Conservation (phyloP, 2,329 filamentous ascomycete genomes). For the Nemania sp. region DNA sequence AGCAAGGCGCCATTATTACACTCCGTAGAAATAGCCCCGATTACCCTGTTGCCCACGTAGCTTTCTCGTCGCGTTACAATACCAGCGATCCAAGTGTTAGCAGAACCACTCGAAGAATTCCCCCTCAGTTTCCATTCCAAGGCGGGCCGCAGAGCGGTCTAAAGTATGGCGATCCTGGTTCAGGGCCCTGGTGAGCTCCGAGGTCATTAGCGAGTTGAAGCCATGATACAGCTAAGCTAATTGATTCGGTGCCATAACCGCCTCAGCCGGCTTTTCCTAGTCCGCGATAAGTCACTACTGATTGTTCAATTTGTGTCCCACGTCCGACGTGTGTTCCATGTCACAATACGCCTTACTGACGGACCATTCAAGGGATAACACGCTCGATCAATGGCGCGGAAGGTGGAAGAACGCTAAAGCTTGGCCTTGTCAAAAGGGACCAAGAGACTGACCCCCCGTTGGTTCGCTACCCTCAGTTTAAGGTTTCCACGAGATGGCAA, state of each 20-base stretch:
- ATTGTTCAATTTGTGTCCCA: conserved; percentile 20
- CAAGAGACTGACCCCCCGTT: conserved; percentile 20
- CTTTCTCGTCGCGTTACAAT: conserved; percentile 22
- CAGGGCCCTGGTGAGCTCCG: neutral
- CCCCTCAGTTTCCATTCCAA: conserved; percentile 24
- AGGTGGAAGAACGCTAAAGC: conserved; percentile 3
- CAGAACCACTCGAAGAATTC: conserved; percentile 12
- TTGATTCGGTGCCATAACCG: neutral
- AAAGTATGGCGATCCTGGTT: conserved; percentile 13
- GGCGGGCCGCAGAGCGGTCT: conserved; percentile 22
- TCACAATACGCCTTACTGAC: conserved; percentile 16
- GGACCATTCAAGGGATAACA: conserved; percentile 24
- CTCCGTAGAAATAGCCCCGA: conserved; percentile 6
- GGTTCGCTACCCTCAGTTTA: too few species aligned
- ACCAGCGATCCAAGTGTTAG: neutral
- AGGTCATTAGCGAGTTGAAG: conserved; percentile 1
- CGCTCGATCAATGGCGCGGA: conserved; percentile 25
- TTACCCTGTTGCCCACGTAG: conserved; percentile 39
- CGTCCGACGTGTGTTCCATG: conserved; percentile 14
- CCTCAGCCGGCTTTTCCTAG: conserved; percentile 29
- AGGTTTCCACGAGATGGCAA: neutral
- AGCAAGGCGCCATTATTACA: conserved; percentile 23
- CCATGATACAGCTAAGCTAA: too few species aligned
- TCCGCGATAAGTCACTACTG: conserved; percentile 31
- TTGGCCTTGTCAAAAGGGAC: conserved; percentile 25